phyloP scores from a whole-genome alignment of 495 filamentous ascomycete genomes.

The Penicilliopsis zonata region DNA sequence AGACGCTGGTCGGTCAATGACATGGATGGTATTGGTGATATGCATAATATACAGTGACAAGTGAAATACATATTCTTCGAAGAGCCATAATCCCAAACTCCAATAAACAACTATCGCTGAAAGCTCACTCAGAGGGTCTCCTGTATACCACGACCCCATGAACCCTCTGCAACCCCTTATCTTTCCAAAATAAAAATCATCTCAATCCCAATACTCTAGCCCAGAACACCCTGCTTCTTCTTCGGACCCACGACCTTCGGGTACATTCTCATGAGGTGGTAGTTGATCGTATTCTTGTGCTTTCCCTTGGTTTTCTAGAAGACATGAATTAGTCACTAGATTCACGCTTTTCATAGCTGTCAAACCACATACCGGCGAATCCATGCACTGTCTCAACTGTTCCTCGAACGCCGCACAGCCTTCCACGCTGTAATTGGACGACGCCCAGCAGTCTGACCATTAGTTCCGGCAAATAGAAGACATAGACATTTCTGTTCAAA shows the following conservation, averaged over 20 bases:
- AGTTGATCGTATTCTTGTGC: conserved; percentile 84
- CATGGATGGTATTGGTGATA: background rate
- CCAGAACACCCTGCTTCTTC: conserved; percentile 49
- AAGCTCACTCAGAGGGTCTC: background rate
- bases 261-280: conserved; percentile 81
- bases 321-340: conserved; percentile 7
- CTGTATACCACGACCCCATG: background rate
- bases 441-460: conserved; percentile 99
- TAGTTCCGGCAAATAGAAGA: background rate
- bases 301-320: conserved; percentile 48
- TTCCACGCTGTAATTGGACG: conserved; percentile 56
- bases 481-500: background rate
- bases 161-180: no score
- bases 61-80: no score
- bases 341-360: background rate
- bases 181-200: no score
- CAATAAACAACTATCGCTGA: background rate
- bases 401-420: conserved; percentile 76
- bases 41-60: conserved; percentile 1
- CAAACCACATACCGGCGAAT: conserved; percentile 48
- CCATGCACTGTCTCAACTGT: conserved; percentile 85
- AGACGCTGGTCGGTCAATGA: no score
- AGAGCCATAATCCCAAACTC: no score
- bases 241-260: conserved; percentile 59
- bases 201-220: conserved; percentile 12